Percentiles rank a stretch among this genome's conserved stretches.
phyloP scores from a whole-genome alignment of 768 basidiomycete genomes.

The Mycena rosella region DNA sequence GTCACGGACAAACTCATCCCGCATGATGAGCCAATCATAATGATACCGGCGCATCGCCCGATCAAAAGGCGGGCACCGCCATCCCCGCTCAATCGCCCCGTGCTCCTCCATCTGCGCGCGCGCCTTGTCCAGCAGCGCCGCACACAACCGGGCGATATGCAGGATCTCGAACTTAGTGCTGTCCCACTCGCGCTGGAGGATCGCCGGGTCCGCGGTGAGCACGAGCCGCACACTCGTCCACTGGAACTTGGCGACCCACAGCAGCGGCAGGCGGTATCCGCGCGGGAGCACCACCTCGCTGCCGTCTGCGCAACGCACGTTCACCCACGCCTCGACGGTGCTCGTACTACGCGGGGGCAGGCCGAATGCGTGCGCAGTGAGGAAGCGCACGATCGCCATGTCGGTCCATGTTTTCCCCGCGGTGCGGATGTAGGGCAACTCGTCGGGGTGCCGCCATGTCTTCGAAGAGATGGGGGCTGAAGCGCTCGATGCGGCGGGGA shows the following conservation, averaged over 20 bases:
- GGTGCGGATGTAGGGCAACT: slow-evolving; percentile 50
- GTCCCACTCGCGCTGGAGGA: slow-evolving; percentile 55
- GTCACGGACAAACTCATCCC: slow-evolving; percentile 51
- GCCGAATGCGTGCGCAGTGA: slow-evolving; percentile 51
- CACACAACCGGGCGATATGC: slow-evolving; percentile 56
- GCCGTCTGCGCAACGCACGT: slow-evolving; percentile 35
- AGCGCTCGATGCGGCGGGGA: not conserved
- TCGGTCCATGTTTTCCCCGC: slow-evolving; percentile 35
- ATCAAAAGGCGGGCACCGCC: slow-evolving; percentile 59
- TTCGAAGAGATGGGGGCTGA: not conserved
- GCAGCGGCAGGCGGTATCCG: slow-evolving; percentile 57
- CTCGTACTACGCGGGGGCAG: slow-evolving; percentile 47
- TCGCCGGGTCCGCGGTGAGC: slow-evolving; percentile 44
- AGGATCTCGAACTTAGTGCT: slow-evolving; percentile 58
- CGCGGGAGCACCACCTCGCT: slow-evolving; percentile 47
- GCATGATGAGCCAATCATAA: slow-evolving; percentile 56
- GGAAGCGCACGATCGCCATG: slow-evolving; percentile 48
- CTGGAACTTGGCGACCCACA: slow-evolving; percentile 60
- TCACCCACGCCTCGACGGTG: slow-evolving; percentile 35
- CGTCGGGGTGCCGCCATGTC: slow-evolving; percentile 54
- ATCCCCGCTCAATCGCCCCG: slow-evolving; percentile 48
- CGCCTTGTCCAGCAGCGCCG: slow-evolving; percentile 51
- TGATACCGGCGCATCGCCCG: slow-evolving; percentile 57
- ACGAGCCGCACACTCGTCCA: slow-evolving; percentile 59
- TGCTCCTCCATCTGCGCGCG: slow-evolving; percentile 42